These are phyloP conservation scores for Globisporangium irregulare DNA, from an alignment of 352 stramenopile species.

Conservation along the genomic window DNA sequence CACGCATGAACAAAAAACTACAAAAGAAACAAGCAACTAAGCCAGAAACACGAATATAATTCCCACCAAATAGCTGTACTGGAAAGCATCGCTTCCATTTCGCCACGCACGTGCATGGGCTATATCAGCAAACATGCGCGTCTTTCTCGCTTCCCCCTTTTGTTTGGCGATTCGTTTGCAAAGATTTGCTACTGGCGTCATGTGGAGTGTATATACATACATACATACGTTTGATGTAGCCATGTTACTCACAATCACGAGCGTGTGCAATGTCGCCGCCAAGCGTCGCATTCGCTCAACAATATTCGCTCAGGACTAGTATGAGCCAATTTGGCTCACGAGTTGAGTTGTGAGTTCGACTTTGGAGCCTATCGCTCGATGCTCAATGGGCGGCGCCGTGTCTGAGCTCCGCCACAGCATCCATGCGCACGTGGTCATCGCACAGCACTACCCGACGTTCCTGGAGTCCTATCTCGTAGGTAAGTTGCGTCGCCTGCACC, in stretches of 20 bases:
- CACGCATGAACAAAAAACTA: neutral
- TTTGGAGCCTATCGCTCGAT: neutral
- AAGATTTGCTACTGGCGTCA: neutral
- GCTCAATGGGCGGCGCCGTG: conserved; percentile 57
- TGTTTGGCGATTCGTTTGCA: neutral
- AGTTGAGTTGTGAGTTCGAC: no score
- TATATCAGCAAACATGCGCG: no score
- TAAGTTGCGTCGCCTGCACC: neutral
- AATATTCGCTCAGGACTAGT: neutral
- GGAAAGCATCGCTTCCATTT: no score
- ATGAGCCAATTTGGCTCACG: neutral
- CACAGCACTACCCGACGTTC: conserved; percentile 51
- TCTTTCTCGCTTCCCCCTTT: neutral
- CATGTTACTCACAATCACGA: neutral
- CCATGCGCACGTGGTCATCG: conserved; percentile 58
- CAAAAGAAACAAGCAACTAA: neutral
- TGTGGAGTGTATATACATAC: neutral
- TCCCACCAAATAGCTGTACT: neutral
- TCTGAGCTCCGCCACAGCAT: conserved; percentile 68
- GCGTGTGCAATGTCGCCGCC: neutral
- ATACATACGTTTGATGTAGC: neutral
- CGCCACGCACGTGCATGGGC: no score
- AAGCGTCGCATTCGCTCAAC: neutral
- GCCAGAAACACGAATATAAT: neutral
- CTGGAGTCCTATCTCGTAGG: conserved; percentile 51